phyloP scores from a whole-genome alignment of 495 filamentous ascomycete species.

The Podospora tetraspora region DNA sequence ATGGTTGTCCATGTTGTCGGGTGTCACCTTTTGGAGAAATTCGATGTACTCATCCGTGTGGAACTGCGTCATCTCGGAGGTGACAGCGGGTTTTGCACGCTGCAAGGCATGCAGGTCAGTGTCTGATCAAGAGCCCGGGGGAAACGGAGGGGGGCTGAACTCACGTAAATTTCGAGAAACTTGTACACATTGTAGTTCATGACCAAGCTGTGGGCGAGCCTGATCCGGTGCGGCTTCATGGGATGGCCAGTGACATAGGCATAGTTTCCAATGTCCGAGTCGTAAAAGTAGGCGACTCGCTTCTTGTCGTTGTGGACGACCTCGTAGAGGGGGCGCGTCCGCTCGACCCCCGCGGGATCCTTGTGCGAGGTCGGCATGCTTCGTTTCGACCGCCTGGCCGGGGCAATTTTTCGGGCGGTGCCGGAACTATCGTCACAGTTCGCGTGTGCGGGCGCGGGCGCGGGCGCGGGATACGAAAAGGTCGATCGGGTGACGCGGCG shows the following conservation, averaged over 20 bases:
- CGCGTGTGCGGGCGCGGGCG: background rate
- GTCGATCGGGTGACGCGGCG: background rate
- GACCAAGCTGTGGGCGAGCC: constrained; percentile 91
- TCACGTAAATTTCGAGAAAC: constrained; percentile 97
- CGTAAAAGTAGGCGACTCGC: constrained; percentile 94
- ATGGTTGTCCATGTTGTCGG: constrained; percentile 96
- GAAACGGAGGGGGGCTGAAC: constrained; percentile 26
- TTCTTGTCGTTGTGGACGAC: constrained; percentile 44
- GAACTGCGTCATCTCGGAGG: constrained; percentile 98
- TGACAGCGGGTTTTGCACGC: constrained; percentile 95
- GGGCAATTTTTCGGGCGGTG: background rate
- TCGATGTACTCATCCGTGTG: constrained; percentile 99
- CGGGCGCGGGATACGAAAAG: background rate
- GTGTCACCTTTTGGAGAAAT: constrained; percentile 91
- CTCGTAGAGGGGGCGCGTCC: constrained; percentile 29
- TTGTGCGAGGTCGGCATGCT: constrained; percentile 22
- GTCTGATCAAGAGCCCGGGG: background rate
- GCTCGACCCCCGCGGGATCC: constrained; percentile 32
- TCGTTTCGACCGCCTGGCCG: background rate
- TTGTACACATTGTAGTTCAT: constrained; percentile 99
- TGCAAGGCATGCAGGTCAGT: constrained; percentile 29
- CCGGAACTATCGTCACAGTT: background rate
- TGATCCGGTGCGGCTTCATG: constrained; percentile 98
- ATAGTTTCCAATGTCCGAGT: constrained; percentile 93
- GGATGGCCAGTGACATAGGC: constrained; percentile 97